Evolutionary conservation across 371 early-diverging fungal genomes (phyloP), one percentile per base, ranked within the genome.

Genomic region (Mucor irregularis): DNA sequence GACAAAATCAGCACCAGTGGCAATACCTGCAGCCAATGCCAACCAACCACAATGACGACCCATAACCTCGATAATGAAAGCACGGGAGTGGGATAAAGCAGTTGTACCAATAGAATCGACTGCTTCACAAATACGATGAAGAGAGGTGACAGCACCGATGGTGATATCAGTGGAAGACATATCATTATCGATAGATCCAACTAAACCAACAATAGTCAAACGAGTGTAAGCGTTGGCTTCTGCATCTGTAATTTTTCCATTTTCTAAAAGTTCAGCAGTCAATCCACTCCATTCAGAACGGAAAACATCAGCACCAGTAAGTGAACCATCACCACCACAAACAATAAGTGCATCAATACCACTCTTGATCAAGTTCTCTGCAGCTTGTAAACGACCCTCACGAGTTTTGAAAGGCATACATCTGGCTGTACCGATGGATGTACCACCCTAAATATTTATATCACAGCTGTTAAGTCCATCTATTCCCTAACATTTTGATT

Each of bases 1-100:
- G 34, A 98, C 88, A 83, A 93, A 99, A 68, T 99, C 99, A 42
- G 99, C 99, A 26, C 96, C 93, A 1, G 78, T 75, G 13, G 79
- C 79, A 48, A 78, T 73, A 53, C 76, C 98, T 5, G 99, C 94
- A 89, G 94, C 95, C n/a, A 99, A 78, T 7, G 97, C 97, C 25
- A 99, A 77, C 99, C 99, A 99, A 22, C 99, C 99, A 71, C 99
- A 99, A 67, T 97, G 93, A 40, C 99, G 88, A 7, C 99, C 99
- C 99, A 99, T 99, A 10, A 98, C 99, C 71, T 99, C 99, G 31
- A 99, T 86, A 0, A 99, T 97, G 75, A 99, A 99, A 0, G 97
- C 97, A 48, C 99, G 90, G 38, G 92, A 89, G 73, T 99, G 99
- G 43, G 97, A 97, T 24, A 87, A 75, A 25, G 99, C 99, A 2